Conservation (phyloP, 169 alveolate genomes). For the Theileria parva region DNA sequence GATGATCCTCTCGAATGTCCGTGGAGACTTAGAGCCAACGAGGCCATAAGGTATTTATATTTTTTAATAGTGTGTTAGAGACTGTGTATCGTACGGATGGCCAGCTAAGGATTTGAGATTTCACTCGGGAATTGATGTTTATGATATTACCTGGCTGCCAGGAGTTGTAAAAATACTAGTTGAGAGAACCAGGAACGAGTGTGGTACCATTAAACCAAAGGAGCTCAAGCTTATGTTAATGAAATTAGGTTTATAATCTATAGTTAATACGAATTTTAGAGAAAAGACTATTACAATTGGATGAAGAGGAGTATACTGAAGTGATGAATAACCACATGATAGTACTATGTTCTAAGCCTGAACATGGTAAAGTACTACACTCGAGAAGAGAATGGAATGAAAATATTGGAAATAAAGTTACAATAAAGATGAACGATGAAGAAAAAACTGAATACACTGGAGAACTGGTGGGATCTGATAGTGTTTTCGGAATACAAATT, state of each 20-base stretch:
- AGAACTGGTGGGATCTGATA: constrained; percentile 67
- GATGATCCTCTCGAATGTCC: constrained; percentile 71
- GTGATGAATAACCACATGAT: constrained; percentile 34
- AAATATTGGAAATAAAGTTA: constrained; percentile 64
- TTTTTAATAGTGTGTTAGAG: constrained; percentile 26
- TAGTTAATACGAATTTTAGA: constrained; percentile 14
- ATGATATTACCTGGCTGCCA: constrained; percentile 78
- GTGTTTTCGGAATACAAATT: constrained; percentile 57
- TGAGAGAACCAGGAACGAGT: constrained; percentile 59
- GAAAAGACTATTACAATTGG: constrained; percentile 38
- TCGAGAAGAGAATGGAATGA: constrained; percentile 75
- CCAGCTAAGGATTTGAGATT: constrained; percentile 68
- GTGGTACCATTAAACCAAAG: constrained; percentile 12
- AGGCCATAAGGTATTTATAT: constrained; percentile 31
- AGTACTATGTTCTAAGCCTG: constrained; percentile 29
- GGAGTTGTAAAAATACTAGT: constrained; percentile 71
- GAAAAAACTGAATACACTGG: constrained; percentile 49
- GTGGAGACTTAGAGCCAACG: constrained; percentile 77
- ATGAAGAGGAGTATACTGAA: constrained; percentile 50
- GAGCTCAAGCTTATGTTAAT: constrained; percentile 57
- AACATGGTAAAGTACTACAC: constrained; percentile 28
- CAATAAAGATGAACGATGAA: constrained; percentile 58
- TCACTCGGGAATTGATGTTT: constrained; percentile 72
- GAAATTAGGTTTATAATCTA: constrained; percentile 48
- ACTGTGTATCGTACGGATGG: constrained; percentile 75